A percentile compares a stretch with the other conserved stretches of the same genome.
Conservation (phyloP, 2,329 filamentous ascomycete genomes). For the Hypoxylon sp. region DNA sequence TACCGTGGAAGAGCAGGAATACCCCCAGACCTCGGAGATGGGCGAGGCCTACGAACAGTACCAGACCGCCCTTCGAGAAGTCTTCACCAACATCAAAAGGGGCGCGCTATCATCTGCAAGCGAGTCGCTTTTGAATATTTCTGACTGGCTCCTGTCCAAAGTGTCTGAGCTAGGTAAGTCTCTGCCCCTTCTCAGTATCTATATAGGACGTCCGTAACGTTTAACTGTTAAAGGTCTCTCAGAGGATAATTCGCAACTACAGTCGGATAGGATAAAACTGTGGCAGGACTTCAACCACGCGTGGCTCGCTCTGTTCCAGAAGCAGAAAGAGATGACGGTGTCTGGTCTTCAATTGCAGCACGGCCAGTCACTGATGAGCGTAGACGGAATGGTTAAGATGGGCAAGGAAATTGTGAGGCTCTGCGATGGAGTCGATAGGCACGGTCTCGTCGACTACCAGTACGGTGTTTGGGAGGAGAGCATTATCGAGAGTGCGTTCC, state of each 20-base stretch:
- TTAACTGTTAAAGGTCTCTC: conserved; percentile 71
- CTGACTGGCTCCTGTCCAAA: conserved; percentile 64
- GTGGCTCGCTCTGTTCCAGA: conserved; percentile 85
- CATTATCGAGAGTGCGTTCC: conserved; percentile 78
- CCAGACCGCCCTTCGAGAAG: conserved; percentile 66
- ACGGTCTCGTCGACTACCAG: conserved; percentile 96
- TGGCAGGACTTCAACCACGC: conserved; percentile 96
- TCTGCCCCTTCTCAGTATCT: conserved; percentile 8
- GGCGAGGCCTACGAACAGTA: conserved; percentile 75
- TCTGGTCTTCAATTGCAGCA: conserved; percentile 65
- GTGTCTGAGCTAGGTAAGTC: conserved; percentile 63
- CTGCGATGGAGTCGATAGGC: conserved; percentile 85
- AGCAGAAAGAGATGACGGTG: conserved; percentile 78
- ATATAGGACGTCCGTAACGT: conserved; percentile 28
- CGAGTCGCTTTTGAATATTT: conserved; percentile 60
- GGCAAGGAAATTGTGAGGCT: conserved; percentile 82
- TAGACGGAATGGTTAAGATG: conserved; percentile 77
- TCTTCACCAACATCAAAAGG: conserved; percentile 74
- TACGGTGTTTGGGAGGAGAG: conserved; percentile 96
- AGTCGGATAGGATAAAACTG: conserved; percentile 79
- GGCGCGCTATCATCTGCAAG: conserved; percentile 59
- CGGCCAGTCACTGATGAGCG: conserved; percentile 69
- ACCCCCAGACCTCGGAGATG: conserved; percentile 61
- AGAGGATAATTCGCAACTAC: conserved; percentile 79
- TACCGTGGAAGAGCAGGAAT: conserved; percentile 65